These are phyloP conservation scores for Hypericum perforatum DNA, from an alignment of 345 rosid species.

Conservation along the genomic window DNA sequence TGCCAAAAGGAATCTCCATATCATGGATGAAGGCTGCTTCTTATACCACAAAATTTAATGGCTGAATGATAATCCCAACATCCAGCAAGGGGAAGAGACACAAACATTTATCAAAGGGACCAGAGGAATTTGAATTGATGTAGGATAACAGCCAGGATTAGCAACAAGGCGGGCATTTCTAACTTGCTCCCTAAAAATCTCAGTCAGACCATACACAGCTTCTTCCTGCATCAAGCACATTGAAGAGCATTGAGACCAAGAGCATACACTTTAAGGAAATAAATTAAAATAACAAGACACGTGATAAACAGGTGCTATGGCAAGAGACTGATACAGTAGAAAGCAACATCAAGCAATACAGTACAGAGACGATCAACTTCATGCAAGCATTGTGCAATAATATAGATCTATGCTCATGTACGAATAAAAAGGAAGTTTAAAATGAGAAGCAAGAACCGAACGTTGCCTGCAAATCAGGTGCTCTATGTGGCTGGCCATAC, in stretches of 20 bases:
- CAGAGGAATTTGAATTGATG: constrained; percentile 91
- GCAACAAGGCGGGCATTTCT: constrained; percentile 69
- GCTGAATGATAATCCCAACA: background rate
- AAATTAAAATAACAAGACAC: no score
- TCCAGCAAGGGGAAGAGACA: background rate
- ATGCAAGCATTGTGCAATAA: no score
- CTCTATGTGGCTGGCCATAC: constrained; percentile 93
- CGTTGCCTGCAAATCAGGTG: constrained; percentile 71
- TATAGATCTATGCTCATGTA: no score
- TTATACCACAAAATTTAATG: background rate
- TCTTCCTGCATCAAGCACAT: constrained; percentile 42
- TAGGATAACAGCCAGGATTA: constrained; percentile 98
- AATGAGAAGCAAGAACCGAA: no score
- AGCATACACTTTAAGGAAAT: background rate
- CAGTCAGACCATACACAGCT: constrained; percentile 94
- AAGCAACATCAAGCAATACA: no score
- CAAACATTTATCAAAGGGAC: constrained; percentile 76
- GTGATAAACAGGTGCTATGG: no score
- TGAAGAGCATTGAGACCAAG: background rate
- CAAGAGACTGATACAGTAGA: no score
- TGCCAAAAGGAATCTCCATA: constrained; percentile 20
- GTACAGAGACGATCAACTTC: no score
- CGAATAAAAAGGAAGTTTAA: no score
- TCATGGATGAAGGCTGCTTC: background rate
- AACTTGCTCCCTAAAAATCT: constrained; percentile 61